These are phyloP conservation scores for Westerdykella ornata DNA, from an alignment of 2,329 filamentous ascomycete genomes.

Conservation along the genomic window DNA sequence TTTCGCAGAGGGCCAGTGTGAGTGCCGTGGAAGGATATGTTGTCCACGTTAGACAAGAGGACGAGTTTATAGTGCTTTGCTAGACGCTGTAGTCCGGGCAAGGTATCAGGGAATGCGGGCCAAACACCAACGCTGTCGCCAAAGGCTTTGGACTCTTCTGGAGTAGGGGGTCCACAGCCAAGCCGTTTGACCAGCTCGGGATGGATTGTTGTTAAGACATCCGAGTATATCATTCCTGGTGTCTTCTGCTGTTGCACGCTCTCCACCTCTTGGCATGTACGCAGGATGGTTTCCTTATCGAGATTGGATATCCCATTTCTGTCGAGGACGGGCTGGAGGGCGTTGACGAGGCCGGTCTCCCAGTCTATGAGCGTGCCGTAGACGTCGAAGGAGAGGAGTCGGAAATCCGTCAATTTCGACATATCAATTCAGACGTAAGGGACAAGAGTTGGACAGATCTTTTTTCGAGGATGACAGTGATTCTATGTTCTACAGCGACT, in stretches of 20 bases:
- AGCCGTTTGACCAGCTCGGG: constrained; percentile 44
- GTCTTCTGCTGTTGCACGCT: constrained; percentile 46
- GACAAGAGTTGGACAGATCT: neutral
- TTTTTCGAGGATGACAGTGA: neutral
- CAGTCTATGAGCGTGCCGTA: constrained; percentile 76
- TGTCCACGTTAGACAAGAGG: constrained; percentile 56
- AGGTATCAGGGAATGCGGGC: constrained; percentile 53
- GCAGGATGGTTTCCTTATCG: constrained; percentile 26
- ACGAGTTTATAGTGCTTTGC: constrained; percentile 51
- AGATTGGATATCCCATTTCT: constrained; percentile 18
- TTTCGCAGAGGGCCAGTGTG: constrained; percentile 47
- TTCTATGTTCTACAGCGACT: too few species aligned
- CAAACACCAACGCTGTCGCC: constrained; percentile 49
- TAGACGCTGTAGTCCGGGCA: constrained; percentile 48
- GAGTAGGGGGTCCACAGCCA: constrained; percentile 32
- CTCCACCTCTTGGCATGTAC: constrained; percentile 45
- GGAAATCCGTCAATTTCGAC: constrained; percentile 38
- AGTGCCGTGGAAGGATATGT: constrained; percentile 46
- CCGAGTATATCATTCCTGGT: constrained; percentile 54
- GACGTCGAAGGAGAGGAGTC: constrained; percentile 65
- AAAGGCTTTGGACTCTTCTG: constrained; percentile 44
- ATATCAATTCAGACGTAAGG: constrained; percentile 9
- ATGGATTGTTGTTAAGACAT: constrained; percentile 51
- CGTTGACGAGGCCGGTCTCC: constrained; percentile 58
- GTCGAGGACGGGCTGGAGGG: constrained; percentile 48